Evolutionary conservation across 306 rosid genomes (phyloP).

Genomic region (Castanopsis chinensis): DNA sequence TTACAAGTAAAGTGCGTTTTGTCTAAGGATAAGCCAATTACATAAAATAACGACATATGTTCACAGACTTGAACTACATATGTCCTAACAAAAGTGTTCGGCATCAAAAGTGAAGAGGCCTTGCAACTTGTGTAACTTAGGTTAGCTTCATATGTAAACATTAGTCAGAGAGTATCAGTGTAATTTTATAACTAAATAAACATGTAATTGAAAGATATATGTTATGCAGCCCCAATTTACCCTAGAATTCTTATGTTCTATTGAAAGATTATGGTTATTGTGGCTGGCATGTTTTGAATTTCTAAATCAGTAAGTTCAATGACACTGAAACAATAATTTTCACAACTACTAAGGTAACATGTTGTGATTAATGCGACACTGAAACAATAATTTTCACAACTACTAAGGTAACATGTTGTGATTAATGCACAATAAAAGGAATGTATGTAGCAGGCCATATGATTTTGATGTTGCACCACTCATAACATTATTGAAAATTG

Average conservation of each 20-base stretch:
- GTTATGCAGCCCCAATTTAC: constrained; percentile 5
- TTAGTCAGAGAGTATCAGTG: constrained; percentile 8
- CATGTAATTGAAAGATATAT: constrained; percentile 2
- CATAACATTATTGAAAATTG: too few relatives aligned
- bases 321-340: background rate
- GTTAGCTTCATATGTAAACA: background rate
- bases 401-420: too few relatives aligned
- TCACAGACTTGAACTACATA: too few relatives aligned
- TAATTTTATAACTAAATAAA: constrained; percentile 23
- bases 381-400: background rate
- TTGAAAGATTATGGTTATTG: background rate
- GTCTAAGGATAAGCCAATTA: too few relatives aligned
- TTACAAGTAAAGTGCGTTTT: too few relatives aligned
- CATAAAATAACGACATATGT: too few relatives aligned
- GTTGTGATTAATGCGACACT: too few relatives aligned
- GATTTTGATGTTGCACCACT: too few relatives aligned
- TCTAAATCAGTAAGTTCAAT: background rate
- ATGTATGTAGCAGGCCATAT: too few relatives aligned
- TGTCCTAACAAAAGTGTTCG: constrained; percentile 45
- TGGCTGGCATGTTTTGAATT: background rate
- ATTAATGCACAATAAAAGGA: too few relatives aligned
- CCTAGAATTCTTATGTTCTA: constrained; percentile 10
- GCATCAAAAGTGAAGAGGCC: constrained; percentile 72
- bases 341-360: too few relatives aligned
- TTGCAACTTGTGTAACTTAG: constrained; percentile 53